Base-by-base conservation (phyloP, 352 stramenopile species). In the Globisporangium nunn region DNA sequence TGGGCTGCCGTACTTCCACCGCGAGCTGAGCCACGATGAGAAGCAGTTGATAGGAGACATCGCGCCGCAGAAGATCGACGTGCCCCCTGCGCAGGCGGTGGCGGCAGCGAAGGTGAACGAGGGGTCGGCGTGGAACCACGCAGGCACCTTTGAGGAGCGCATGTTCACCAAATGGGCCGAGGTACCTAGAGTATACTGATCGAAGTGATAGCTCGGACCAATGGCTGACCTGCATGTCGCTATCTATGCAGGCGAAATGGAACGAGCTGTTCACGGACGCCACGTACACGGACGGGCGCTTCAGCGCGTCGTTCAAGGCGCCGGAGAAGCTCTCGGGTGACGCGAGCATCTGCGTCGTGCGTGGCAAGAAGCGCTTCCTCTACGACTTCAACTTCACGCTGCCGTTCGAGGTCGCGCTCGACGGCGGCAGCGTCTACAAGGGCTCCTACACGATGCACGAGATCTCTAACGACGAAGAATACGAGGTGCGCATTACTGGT, bases 41-140 rank as follows among this genome's bases (percentile, higher is more conserved):
- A 98, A 98, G 66, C 79, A 70, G 46, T 89, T 99, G 68, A 98
- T 98, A 58, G 96, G 98, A 56, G 98, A 99, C 70, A 97, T 93
- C 61, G 81, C 83, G 37, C 87, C 85, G 0, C 85, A 95, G 71
- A 91, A 92, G 65, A 85, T 92, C 39, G 75, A 86, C 51, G 53
- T 66, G 1, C 70, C 74, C 14, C 70, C 70, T 0, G 68, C 71
- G 0, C 44, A 23, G 23, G 23, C 53, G 48, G 69, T 74, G 58
- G 41, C 59, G 23, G 49, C 63, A 11, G 41, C 74, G 1, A 54
- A 64, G 18, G 63, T 57, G n/a, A 81, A 90, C 65, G 78, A 88
- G 52, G 86, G 83, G 5, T 96, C 87, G 28, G 90, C 83, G 6
- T 98, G 91, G 90, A 98, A 98, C 61, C 74, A 80, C 6, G 91